Evolutionary conservation across 2,329 filamentous ascomycete genomes (phyloP).

Genomic region (Xylaria sp.): DNA sequence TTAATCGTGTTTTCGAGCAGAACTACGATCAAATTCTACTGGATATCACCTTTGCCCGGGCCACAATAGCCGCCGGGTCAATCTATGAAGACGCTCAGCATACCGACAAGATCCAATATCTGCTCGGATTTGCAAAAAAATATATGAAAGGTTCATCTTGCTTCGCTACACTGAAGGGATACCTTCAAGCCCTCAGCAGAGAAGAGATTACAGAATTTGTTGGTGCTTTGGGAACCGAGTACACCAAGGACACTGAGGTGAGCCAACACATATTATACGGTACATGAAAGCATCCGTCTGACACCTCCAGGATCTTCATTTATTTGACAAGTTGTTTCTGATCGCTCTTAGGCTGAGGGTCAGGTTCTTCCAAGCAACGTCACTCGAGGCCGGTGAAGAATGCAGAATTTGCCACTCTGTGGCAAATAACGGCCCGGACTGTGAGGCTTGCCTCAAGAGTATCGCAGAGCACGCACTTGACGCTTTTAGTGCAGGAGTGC

Average conservation of each 20-base stretch:
- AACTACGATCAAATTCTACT: constrained; percentile 26
- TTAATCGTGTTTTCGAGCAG: constrained; percentile 11
- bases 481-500: constrained; percentile 37
- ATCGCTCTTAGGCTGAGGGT: constrained; percentile 34
- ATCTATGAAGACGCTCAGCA: no score
- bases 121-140: constrained; percentile 52
- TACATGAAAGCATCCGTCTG: constrained; percentile 1
- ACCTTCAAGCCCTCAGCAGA: constrained; percentile 55
- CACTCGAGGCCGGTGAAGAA: constrained; percentile 7
- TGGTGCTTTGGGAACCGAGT: constrained; percentile 40
- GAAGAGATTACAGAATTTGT: constrained; percentile 54
- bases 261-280: constrained; percentile 10
- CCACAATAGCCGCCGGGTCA: background rate
- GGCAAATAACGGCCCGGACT: constrained; percentile 22
- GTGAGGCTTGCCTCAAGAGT: constrained; percentile 39
- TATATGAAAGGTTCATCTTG: constrained; percentile 53
- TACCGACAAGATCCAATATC: constrained; percentile 40
- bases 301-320: constrained; percentile 31
- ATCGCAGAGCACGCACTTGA: constrained; percentile 40
- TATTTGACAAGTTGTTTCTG: constrained; percentile 30
- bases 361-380: constrained; percentile 38
- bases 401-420: constrained; percentile 35
- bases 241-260: constrained; percentile 45
- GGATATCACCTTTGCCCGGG: constrained; percentile 13
- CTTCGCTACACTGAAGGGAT: constrained; percentile 60